Conservation (phyloP, 2,329 filamentous ascomycete species). For the Paecilomyces sp. region DNA sequence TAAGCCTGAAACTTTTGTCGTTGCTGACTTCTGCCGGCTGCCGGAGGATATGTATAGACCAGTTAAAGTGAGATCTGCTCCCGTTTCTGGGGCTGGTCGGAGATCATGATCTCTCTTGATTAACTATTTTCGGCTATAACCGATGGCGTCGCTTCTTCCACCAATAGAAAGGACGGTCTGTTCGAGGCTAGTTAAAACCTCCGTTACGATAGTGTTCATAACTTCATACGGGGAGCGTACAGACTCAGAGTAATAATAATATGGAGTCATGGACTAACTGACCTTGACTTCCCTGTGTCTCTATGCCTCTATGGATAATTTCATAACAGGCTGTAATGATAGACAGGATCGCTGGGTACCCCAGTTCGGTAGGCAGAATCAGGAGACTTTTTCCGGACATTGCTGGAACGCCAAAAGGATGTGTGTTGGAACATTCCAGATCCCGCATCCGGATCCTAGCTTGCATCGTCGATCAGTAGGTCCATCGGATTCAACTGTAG, state of each 20-base stretch:
- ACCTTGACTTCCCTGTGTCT: background rate
- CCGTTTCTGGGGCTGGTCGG: background rate
- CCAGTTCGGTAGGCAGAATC: background rate
- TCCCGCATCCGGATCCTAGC: background rate
- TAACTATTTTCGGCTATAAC: background rate
- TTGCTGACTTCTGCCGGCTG: background rate
- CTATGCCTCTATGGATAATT: background rate
- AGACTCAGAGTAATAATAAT: too few relatives aligned
- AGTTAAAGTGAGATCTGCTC: background rate
- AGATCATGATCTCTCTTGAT: background rate
- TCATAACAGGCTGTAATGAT: background rate
- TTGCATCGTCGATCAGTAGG: background rate
- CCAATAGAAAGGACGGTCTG: background rate
- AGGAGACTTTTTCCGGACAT: background rate
- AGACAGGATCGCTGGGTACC: background rate
- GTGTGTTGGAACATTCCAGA: background rate
- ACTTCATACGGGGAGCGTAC: too few relatives aligned
- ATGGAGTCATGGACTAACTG: too few relatives aligned
- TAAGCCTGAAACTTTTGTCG: background rate
- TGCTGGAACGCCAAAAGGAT: background rate
- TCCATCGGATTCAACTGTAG: background rate
- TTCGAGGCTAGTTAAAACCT: background rate
- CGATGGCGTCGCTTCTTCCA: background rate
- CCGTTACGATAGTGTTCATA: background rate
- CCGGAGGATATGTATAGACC: background rate